Evolutionary conservation across 305 asterid species (phyloP), one percentile per base, ranked within the genome.

Genomic region (Nicotiana rustica): DNA sequence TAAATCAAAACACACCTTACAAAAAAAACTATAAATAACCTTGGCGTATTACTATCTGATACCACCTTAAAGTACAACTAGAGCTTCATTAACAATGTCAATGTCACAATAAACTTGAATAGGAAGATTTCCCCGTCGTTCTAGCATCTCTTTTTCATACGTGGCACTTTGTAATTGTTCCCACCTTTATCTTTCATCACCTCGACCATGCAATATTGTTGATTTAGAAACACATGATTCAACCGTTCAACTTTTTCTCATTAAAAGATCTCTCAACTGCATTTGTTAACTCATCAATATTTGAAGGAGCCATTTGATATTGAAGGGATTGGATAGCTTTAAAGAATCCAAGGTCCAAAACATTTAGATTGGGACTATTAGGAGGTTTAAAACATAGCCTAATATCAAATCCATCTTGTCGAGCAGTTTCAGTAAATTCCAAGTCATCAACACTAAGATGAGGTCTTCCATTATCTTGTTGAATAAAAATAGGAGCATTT

Each of bases 401-500:
- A 29, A 66, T 83, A 12, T 83, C 64, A 57, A 78, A 83, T 29
- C 80, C 75, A 66, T 64, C 47, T 17, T 10, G 13, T 29, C 5
- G 7, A 10, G 61, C 67, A 25, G 10, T 78, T 25, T 33, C 18
- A 12, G 52, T 5, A 78, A 83, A 83, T 35, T 77, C 83, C 0
- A 2, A 18, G 57, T 82, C 69, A 31, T 12, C 33, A 10, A 57
- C 33, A 55, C 38, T 19, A 9, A 66, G 10, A 38, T 67, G 56
- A 18, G 80, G 79, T 41, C 17, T 66, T 49, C 79, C 82, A 66
- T 83, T 83, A 18, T 83, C 71, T 67, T 78, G 79, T 19, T 77
- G 70, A 7, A 83, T 76, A 7, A 64, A 31, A 33, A 52, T 66
- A 5, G 6, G 9, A 7, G 59, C 59, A 35, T 25, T 8, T 2